These are phyloP conservation scores for Huntiella bhutanensis DNA, from an alignment of 2,329 filamentous ascomycete genomes.

Conservation along the genomic window DNA sequence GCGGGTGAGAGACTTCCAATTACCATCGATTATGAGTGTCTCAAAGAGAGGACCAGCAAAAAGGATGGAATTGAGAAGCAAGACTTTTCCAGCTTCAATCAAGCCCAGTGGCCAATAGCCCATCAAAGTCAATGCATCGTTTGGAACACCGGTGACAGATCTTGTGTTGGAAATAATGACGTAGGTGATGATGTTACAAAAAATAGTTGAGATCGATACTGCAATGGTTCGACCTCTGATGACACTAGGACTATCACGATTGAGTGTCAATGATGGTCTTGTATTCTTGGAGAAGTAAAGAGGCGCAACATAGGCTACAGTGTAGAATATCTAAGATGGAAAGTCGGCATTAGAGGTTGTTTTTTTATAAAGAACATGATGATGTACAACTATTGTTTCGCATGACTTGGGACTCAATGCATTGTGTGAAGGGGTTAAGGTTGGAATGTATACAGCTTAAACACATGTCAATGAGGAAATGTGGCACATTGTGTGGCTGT, in stretches of 20 bases:
- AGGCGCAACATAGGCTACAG: constrained; percentile 73
- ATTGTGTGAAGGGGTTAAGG: neutral
- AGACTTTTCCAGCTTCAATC: constrained; percentile 39
- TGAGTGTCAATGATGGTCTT: constrained; percentile 58
- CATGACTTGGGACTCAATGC: no score
- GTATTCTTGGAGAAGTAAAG: constrained; percentile 72
- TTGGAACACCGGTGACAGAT: neutral
- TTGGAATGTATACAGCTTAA: neutral
- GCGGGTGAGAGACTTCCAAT: constrained; percentile 45
- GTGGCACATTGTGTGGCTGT: no score
- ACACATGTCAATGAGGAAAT: neutral
- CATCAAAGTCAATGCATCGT: constrained; percentile 29
- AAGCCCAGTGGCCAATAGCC: constrained; percentile 65
- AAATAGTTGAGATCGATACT: constrained; percentile 55
- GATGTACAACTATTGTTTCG: no score
- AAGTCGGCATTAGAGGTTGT: neutral
- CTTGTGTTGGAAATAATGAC: constrained; percentile 30
- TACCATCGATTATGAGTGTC: constrained; percentile 50
- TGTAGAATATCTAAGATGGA: constrained; percentile 48
- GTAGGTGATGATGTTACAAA: constrained; percentile 44
- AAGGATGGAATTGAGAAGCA: constrained; percentile 58
- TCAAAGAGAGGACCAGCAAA: constrained; percentile 79
- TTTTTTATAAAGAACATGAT: neutral
- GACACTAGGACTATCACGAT: constrained; percentile 72
- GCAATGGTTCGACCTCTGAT: constrained; percentile 72